phyloP scores from a whole-genome alignment of 257 asterid genomes.

The Primulina eburnea region DNA sequence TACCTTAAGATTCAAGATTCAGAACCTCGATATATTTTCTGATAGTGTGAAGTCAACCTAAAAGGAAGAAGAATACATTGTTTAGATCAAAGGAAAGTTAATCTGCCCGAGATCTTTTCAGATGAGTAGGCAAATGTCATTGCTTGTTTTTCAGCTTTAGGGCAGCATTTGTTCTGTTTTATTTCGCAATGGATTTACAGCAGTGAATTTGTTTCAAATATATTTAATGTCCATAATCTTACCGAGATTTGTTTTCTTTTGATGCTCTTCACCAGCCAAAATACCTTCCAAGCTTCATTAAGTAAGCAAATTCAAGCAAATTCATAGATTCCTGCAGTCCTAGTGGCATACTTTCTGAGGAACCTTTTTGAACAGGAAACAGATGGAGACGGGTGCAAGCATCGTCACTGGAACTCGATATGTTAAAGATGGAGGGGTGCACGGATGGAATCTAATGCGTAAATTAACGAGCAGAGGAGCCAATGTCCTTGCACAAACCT shows the following conservation, averaged over 20 bases:
- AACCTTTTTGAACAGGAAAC: conserved; percentile 57
- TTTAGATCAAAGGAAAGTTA: background rate
- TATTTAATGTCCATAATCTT: background rate
- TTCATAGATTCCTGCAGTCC: conserved; percentile 18
- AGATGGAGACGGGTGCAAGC: conserved; percentile 86
- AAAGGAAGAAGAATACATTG: background rate
- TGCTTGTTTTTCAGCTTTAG: conserved; percentile 5
- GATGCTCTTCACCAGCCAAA: conserved; percentile 65
- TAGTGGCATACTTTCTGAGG: conserved; percentile 22
- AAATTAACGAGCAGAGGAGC: conserved; percentile 99
- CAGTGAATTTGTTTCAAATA: conserved; percentile 4
- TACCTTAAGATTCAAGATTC: too few species aligned
- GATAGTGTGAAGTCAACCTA: too few species aligned
- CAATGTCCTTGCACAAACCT: conserved; percentile 93
- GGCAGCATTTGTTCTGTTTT: conserved; percentile 6
- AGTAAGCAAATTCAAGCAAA: conserved; percentile 45
- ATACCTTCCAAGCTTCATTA: conserved; percentile 85
- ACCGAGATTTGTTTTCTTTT: conserved; percentile 24
- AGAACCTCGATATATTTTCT: too few species aligned
- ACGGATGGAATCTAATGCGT: conserved; percentile 97
- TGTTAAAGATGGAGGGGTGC: conserved; percentile 91
- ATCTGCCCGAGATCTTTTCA: conserved; percentile 1
- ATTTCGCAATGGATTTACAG: background rate
- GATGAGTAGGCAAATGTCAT: conserved; percentile 10
- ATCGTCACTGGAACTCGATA: conserved; percentile 97